These are phyloP conservation scores for Calonectria pteridis DNA, from an alignment of 2,329 filamentous ascomycete genomes.

Conservation along the genomic window DNA sequence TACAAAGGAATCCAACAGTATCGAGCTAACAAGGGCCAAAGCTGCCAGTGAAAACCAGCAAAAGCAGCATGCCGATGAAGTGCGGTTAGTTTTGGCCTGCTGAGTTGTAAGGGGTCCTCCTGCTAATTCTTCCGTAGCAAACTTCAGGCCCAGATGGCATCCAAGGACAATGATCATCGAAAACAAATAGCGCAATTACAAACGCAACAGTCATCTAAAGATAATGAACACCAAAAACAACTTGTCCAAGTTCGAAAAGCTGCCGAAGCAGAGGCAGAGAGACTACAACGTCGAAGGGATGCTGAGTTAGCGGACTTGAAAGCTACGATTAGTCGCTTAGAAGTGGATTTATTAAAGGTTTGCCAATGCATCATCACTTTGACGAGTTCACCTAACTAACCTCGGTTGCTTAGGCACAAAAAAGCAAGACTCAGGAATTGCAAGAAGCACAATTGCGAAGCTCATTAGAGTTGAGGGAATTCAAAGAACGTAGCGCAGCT, in stretches of 20 bases:
- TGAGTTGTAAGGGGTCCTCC: neutral
- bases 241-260: slow-evolving; percentile 61
- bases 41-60: slow-evolving; percentile 79
- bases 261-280: slow-evolving; percentile 63
- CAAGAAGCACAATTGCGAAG: slow-evolving; percentile 53
- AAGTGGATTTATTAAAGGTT: slow-evolving; percentile 73
- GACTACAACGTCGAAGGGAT: slow-evolving; percentile 63
- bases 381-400: neutral
- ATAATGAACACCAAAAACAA: slow-evolving; percentile 55
- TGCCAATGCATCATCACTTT: slow-evolving; percentile 6
- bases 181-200: slow-evolving; percentile 45
- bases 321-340: slow-evolving; percentile 70
- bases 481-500: slow-evolving; percentile 27
- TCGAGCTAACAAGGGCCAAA: slow-evolving; percentile 61
- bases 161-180: slow-evolving; percentile 48
- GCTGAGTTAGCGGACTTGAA: slow-evolving; percentile 74
- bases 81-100: slow-evolving; percentile 57
- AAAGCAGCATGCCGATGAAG: slow-evolving; percentile 75
- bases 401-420: slow-evolving; percentile 61
- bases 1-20: slow-evolving; percentile 66
- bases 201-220: slow-evolving; percentile 46
- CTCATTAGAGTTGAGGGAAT: slow-evolving; percentile 33
- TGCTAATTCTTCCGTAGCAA: slow-evolving; percentile 42
- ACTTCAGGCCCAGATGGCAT: slow-evolving; percentile 47
- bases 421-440: slow-evolving; percentile 71